Conservation (phyloP, 2,329 filamentous ascomycete genomes). For the Geosmithia putterillii region DNA sequence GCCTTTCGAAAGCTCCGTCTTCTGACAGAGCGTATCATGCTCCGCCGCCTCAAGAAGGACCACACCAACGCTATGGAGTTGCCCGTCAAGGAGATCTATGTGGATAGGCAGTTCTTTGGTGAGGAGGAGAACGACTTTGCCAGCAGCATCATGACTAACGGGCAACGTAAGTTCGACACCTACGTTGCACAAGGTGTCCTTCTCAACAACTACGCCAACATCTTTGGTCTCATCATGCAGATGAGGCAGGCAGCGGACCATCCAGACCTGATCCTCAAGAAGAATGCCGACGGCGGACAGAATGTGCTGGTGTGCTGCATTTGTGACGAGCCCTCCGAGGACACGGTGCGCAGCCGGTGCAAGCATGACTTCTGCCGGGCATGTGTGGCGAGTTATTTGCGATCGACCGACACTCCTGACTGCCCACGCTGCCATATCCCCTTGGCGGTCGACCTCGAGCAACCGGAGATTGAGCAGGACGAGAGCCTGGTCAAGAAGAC, state of each 20-base stretch:
- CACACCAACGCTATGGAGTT: constrained; percentile 92
- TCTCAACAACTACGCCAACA: constrained; percentile 96
- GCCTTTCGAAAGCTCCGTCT: constrained; percentile 76
- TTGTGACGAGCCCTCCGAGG: constrained; percentile 91
- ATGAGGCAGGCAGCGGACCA: constrained; percentile 98
- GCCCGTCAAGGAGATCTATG: constrained; percentile 83
- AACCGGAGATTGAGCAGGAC: constrained; percentile 90
- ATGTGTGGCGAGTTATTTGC: constrained; percentile 43
- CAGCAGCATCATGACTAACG: constrained; percentile 87
- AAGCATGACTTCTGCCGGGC: constrained; percentile 58
- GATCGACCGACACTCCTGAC: constrained; percentile 63
- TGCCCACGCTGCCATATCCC: constrained; percentile 89
- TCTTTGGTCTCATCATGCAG: constrained; percentile 97
- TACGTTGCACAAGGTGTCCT: constrained; percentile 91
- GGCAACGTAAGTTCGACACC: constrained; percentile 80
- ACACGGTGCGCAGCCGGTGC: constrained; percentile 83
- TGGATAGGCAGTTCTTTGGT: constrained; percentile 93
- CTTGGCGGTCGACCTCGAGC: constrained; percentile 83
- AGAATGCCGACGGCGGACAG: constrained; percentile 72
- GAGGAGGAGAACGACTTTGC: constrained; percentile 95
- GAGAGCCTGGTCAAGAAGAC: constrained; percentile 80
- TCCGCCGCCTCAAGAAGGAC: constrained; percentile 87
- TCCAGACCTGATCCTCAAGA: constrained; percentile 86
- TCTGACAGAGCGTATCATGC: constrained; percentile 88
- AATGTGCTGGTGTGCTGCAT: constrained; percentile 88